A percentile compares a stretch with the other conserved stretches of the same genome.
These are phyloP conservation scores for Podospora tetraspora DNA, from an alignment of 495 filamentous ascomycete species.

Conservation along the genomic window DNA sequence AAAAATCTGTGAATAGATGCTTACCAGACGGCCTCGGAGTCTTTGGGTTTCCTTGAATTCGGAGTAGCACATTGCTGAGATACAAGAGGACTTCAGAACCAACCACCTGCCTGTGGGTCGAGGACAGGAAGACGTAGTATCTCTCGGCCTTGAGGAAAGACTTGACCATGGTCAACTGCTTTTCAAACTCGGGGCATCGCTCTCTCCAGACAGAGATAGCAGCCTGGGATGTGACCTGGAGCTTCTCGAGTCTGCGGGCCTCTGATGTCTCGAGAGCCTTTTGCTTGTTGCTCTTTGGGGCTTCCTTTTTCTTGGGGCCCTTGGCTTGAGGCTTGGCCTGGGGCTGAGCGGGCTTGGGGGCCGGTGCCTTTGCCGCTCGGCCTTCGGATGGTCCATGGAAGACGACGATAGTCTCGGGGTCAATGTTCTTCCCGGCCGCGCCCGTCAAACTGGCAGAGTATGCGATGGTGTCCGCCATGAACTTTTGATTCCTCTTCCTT, in stretches of 20 bases:
- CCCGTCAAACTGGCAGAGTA: slow-evolving; percentile 71
- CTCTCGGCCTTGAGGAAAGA: slow-evolving; percentile 44
- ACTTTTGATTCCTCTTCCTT: slow-evolving; percentile 43
- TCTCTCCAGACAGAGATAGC: slow-evolving; percentile 22
- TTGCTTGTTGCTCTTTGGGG: slow-evolving; percentile 19
- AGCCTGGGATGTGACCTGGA: slow-evolving; percentile 6
- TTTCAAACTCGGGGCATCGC: slow-evolving; percentile 24
- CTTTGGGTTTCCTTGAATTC: slow-evolving; percentile 16
- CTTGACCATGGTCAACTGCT: slow-evolving; percentile 26
- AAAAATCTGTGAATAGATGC: not conserved
- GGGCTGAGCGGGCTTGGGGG: slow-evolving; percentile 11
- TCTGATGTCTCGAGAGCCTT: slow-evolving; percentile 21
- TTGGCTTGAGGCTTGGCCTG: slow-evolving; percentile 21
- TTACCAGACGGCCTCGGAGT: not conserved
- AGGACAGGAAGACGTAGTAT: slow-evolving; percentile 33
- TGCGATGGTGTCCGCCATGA: slow-evolving; percentile 56
- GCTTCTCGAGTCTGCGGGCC: slow-evolving; percentile 27
- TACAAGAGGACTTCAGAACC: slow-evolving; percentile 45
- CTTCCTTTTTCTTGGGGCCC: slow-evolving; percentile 21
- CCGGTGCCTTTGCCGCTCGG: slow-evolving; percentile 17
- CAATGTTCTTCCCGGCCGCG: slow-evolving; percentile 54
- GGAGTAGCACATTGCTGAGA: slow-evolving; percentile 39
- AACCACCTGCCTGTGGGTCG: slow-evolving; percentile 26
- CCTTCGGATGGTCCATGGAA: slow-evolving; percentile 13
- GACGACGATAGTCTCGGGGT: slow-evolving; percentile 56